Conservation (phyloP, 495 filamentous ascomycete species). For the Tuber aestivum region DNA sequence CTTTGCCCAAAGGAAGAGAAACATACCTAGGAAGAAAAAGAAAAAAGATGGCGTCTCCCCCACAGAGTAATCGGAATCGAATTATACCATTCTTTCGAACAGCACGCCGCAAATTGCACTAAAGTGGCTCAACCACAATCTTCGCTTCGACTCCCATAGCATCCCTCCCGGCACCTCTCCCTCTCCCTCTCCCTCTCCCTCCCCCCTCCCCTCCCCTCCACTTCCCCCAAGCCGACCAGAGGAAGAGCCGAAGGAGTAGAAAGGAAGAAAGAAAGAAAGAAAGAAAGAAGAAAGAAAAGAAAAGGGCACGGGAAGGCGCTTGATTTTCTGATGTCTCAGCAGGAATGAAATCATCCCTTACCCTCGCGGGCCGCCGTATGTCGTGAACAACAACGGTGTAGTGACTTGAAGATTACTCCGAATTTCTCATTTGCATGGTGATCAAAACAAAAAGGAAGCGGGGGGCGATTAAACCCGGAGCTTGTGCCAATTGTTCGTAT, state of each 20-base stretch:
- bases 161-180: slow-evolving; percentile 61
- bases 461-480: slow-evolving; percentile 39
- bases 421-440: slow-evolving; percentile 97
- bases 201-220: slow-evolving; percentile 36
- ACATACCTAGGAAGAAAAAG: slow-evolving; percentile 56
- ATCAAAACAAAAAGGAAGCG: slow-evolving; percentile 42
- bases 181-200: slow-evolving; percentile 42
- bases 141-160: slow-evolving; percentile 69
- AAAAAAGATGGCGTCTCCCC: slow-evolving; percentile 63
- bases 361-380: slow-evolving; percentile 74
- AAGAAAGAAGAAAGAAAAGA: slow-evolving; percentile 47
- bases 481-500: slow-evolving; percentile 58
- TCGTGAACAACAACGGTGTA: slow-evolving; percentile 48
- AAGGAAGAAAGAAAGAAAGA: slow-evolving; percentile 43
- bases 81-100: slow-evolving; percentile 62
- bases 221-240: too few relatives aligned
- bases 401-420: slow-evolving; percentile 90
- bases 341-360: slow-evolving; percentile 85
- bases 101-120: slow-evolving; percentile 99
- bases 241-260: too few relatives aligned
- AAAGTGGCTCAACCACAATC: slow-evolving; percentile 83
- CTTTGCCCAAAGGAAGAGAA: slow-evolving; percentile 9
- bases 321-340: slow-evolving; percentile 99
- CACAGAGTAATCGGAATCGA: slow-evolving; percentile 98
- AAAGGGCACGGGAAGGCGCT: slow-evolving; percentile 24